phyloP scores from a whole-genome alignment of 129 eudicot genomes.

The Chrysanthemum seticuspe region DNA sequence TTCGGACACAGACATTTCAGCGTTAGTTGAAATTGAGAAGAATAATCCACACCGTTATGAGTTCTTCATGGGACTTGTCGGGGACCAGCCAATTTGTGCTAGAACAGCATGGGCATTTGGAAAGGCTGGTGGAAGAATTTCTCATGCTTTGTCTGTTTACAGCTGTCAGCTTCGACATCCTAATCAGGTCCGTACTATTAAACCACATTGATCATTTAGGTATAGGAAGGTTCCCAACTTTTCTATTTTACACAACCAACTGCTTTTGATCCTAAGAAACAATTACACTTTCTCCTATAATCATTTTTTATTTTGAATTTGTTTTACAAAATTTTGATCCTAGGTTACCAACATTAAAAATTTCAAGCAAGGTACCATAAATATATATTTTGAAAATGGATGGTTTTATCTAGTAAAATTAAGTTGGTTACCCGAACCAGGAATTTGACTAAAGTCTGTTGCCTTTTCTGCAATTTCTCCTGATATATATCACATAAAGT shows the following conservation, averaged over 20 bases:
- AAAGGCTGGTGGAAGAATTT: conserved; percentile 90
- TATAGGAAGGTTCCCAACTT: too few species aligned
- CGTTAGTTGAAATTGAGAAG: conserved; percentile 94
- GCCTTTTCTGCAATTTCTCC: neutral
- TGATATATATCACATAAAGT: neutral
- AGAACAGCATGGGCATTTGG: conserved; percentile 99
- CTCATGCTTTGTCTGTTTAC: conserved; percentile 95
- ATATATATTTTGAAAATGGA: too few species aligned
- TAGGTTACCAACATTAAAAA: too few species aligned
- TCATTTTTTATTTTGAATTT: too few species aligned
- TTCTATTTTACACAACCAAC: too few species aligned
- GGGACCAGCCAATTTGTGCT: conserved; percentile 97
- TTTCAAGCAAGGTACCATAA: too few species aligned
- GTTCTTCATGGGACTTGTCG: conserved; percentile 98
- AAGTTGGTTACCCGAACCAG: neutral
- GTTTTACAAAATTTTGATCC: too few species aligned
- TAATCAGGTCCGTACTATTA: conserved; percentile 42
- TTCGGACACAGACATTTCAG: conserved; percentile 94
- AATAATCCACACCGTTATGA: conserved; percentile 94
- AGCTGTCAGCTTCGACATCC: conserved; percentile 96
- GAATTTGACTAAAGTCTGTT: neutral
- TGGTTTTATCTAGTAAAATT: too few species aligned
- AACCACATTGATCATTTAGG: neutral
- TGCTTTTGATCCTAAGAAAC: too few species aligned
- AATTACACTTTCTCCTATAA: too few species aligned